Base-by-base conservation (phyloP, 768 basidiomycete genomes). In the Hortiboletus flavorubellus region DNA sequence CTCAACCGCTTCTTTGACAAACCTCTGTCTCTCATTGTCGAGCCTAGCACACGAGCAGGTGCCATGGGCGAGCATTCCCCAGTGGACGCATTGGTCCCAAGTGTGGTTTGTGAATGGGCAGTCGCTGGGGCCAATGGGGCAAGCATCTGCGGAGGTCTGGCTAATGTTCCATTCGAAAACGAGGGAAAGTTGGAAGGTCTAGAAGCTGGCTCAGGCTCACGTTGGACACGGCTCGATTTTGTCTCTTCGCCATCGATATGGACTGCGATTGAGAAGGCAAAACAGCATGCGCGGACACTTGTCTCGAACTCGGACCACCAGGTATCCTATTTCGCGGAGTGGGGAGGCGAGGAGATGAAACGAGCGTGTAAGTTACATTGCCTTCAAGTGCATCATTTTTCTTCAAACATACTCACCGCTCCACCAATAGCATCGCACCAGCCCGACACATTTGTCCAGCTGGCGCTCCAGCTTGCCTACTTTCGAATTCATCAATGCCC, bases 1-100 rank as follows among this genome's bases (percentile, higher is more conserved):
- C 75, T 80, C 41, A 97, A 97, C 63, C 78, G 96, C 34, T 97
- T 92, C 81, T 91, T 85, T 68, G 95, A 98, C 75, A 98, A 97
- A 71, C 79, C 87, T 2, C 80, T 89, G 38, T 86, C 86, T 5
- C 73, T 97, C 51, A 80, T 91, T 46, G 85, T 98, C 37, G 95
- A 98, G 68, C 82, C 86, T 1, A 89, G 87, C 51, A 86, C 87
- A 2, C 85, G 91, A 37, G 90, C 91, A 7, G 91, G 93, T 38
- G 88, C 89, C 40, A 83, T 85, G 64, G 95, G 95, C 5, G 95
- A 98, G 72, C 94, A 96, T 68, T 89, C 91, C 0, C 87, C 91
- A 0, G 87, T 87, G 55, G 95, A 97, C 59, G 96, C 94, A 1
- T 76, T 98, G 14, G 85, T 95, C 2, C 94, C 94, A 0, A 91